Base-by-base conservation (phyloP, 1,284 basidiomycete species). In the Ustilago hordei region DNA sequence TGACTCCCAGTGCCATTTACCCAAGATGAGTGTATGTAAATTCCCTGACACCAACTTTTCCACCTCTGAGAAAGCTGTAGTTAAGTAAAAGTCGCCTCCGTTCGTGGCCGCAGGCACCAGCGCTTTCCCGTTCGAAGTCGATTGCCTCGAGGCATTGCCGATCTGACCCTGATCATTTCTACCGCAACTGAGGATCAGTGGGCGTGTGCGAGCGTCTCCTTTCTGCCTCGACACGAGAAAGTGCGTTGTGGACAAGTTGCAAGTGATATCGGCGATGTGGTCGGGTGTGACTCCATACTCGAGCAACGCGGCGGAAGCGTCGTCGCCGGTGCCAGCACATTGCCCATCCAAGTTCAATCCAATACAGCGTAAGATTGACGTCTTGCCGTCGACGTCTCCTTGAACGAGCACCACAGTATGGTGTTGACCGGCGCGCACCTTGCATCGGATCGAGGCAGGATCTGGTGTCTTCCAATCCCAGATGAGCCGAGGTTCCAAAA, bases 191-290 rank as follows among this genome's bases (percentile, higher is more conserved):
- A 68, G 35, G 4, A 73, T 64, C 15, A 11, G 19, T 17, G 60
- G 60, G 3, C 11, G 17, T 55, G 28, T 13, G 15, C 9, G 15
- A 8, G 39, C 38, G 5, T 17, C 31, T 31, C 23, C 31, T 7
- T 45, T 2, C 13, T 47, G 54, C 31, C 28, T 8, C 6, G 48
- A 50, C n/a, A 64, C 1, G 11, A 79, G 61, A 3, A 66, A 28
- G 35, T 58, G 63, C 5, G 67, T 77, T 50, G 66, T 66, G 43
- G 66, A 77, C 75, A 75, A 79, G 52, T 75, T 74, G 75, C 78
- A 73, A 17, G 59, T 43, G 32, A 79, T 17, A 9, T 55, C 45
- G n/a, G 8, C 55, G 28, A 75, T 60, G 0, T 64, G 56, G 6
- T 65, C 47, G 17, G 32, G 32, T 1, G 32, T 15, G 9, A 34